Conservation (phyloP, 1,284 basidiomycete genomes). For the Afroboletus lepidellus region DNA sequence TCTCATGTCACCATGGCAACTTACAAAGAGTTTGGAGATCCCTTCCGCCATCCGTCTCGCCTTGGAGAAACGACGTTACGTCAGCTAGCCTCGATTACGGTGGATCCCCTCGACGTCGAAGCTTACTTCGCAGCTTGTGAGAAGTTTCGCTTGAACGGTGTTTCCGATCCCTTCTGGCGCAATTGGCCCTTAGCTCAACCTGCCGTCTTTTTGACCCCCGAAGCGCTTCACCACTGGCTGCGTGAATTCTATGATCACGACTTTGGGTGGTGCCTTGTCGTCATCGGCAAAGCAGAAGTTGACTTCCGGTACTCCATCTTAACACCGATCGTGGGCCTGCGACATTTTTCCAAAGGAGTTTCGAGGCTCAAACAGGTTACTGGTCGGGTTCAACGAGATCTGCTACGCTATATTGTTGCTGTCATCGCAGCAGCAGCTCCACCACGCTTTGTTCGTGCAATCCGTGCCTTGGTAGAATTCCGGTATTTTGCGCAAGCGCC, state of each 20-base stretch:
- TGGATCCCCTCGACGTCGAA: background rate
- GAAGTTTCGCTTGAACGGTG: conserved; percentile 4
- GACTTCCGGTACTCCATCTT: too few relatives aligned
- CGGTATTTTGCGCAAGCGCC: too few relatives aligned
- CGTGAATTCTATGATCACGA: conserved; percentile 7
- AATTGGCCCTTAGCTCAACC: conserved; percentile 2
- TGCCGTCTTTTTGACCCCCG: background rate
- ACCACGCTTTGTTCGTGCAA: too few relatives aligned
- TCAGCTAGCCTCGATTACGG: conserved; percentile 6
- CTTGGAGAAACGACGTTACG: conserved; percentile 21
- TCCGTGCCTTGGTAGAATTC: too few relatives aligned
- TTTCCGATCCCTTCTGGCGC: background rate
- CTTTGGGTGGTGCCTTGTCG: too few relatives aligned
- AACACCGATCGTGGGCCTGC: too few relatives aligned
- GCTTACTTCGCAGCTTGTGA: conserved; percentile 5
- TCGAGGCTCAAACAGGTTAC: too few relatives aligned
- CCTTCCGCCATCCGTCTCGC: background rate
- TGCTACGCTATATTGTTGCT: too few relatives aligned
- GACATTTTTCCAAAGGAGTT: too few relatives aligned
- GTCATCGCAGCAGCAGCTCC: too few relatives aligned
- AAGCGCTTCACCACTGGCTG: conserved; percentile 6
- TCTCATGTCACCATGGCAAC: conserved; percentile 5
- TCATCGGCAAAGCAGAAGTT: too few relatives aligned
- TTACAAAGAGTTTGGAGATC: conserved; percentile 3
- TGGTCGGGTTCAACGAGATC: too few relatives aligned